These are phyloP conservation scores for grape (Vitis vinifera) DNA, from an alignment of 164 flowering plant genomes.

Conservation along the genomic window DNA sequence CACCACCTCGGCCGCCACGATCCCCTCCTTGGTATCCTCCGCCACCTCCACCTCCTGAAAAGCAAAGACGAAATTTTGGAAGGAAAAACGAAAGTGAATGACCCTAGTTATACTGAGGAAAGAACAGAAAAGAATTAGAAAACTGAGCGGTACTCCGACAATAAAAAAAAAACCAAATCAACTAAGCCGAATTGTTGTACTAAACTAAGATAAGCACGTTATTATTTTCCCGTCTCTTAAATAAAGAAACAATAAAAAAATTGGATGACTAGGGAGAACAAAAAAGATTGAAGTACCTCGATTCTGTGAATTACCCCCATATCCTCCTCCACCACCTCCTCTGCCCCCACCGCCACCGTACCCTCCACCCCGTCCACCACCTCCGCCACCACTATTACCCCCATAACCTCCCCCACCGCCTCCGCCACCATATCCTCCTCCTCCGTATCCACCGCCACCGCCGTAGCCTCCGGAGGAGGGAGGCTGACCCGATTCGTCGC, in stretches of 20 bases:
- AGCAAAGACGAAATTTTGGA: slow-evolving; percentile 1
- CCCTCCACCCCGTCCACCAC: slow-evolving; percentile 20
- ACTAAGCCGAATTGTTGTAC: no score
- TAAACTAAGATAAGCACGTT: no score
- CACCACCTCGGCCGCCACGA: slow-evolving; percentile 49
- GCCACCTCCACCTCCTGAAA: slow-evolving; percentile 31
- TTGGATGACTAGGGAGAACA: not conserved
- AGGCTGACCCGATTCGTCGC: slow-evolving; percentile 48
- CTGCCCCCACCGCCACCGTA: slow-evolving; percentile 27
- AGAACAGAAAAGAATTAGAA: no score
- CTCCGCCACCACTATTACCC: slow-evolving; percentile 20
- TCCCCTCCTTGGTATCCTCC: slow-evolving; percentile 53
- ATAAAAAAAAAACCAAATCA: no score
- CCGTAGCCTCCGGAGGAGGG: slow-evolving; percentile 26
- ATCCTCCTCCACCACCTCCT: slow-evolving; percentile 29
- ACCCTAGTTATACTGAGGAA: no score
- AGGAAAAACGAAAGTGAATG: not conserved
- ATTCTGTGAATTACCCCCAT: slow-evolving; percentile 41
- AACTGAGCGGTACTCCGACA: no score
- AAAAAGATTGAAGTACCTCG: slow-evolving; percentile 33
- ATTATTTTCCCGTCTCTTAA: not conserved
- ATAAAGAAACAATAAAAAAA: not conserved
- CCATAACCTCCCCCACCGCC: slow-evolving; percentile 24
- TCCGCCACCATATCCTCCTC: slow-evolving; percentile 4
- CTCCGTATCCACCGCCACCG: slow-evolving; percentile 21